Conservation (phyloP, 2,329 filamentous ascomycete species). For the Akanthomyces uredinophilus region DNA sequence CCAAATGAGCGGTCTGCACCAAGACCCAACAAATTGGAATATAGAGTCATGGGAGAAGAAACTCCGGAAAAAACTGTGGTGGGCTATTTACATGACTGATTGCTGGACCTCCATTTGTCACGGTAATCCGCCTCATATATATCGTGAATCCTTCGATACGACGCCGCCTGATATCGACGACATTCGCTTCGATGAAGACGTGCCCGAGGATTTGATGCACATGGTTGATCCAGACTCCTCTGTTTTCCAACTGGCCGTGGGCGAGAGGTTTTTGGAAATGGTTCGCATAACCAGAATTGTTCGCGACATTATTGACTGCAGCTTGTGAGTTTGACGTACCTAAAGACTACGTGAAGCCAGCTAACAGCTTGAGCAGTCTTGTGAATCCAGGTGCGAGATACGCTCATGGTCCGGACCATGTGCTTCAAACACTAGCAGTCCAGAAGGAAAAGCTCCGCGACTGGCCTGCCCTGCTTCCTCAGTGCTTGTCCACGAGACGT, state of each 20-base stretch:
- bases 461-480: conserved; percentile 33
- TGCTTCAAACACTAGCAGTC: conserved; percentile 20
- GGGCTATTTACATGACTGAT: conserved; percentile 38
- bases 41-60: conserved; percentile 38
- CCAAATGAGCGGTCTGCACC: conserved; percentile 42
- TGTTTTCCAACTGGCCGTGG: conserved; percentile 30
- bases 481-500: conserved; percentile 28
- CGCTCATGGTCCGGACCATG: conserved; percentile 17
- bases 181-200: conserved; percentile 37
- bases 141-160: conserved; percentile 36
- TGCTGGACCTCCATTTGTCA: conserved; percentile 42
- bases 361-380: conserved; percentile 22
- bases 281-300: conserved; percentile 28
- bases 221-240: conserved; percentile 31
- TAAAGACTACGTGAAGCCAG: background rate
- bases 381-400: conserved; percentile 19
- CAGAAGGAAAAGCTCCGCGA: conserved; percentile 28
- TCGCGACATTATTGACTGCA: conserved; percentile 29
- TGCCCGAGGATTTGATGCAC: conserved; percentile 29
- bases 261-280: conserved; percentile 34
- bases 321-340: conserved; percentile 31
- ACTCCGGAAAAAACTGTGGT: conserved; percentile 41
- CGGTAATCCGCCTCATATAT: conserved; percentile 42
- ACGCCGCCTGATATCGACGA: conserved; percentile 35
- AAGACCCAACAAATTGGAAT: conserved; percentile 37